Evolutionary conservation across 257 asterid species (phyloP).

Genomic region (Penstemon davidsonii): DNA sequence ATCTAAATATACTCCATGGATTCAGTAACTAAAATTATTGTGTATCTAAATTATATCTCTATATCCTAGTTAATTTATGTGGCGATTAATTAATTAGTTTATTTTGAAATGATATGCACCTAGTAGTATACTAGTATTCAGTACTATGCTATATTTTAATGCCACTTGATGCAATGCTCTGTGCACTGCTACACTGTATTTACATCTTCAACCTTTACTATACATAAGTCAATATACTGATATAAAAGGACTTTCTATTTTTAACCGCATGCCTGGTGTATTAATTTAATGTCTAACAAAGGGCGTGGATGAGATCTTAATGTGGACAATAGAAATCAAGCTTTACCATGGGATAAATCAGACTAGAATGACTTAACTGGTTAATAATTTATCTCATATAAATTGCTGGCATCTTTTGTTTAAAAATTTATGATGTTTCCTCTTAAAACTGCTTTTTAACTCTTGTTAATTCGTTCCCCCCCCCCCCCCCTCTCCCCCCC

Average conservation of each 20-base stretch:
- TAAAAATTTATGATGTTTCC: neutral
- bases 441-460: neutral
- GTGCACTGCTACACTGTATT: neutral
- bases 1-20: conserved; percentile 32
- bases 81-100: conserved; percentile 25
- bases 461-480: neutral
- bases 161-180: conserved; percentile 18
- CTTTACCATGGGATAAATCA: neutral
- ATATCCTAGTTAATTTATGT: conserved; percentile 26
- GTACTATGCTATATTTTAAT: conserved; percentile 22
- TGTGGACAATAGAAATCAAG: conserved; percentile 3
- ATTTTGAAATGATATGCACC: conserved; percentile 16
- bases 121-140: conserved; percentile 23
- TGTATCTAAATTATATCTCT: conserved; percentile 27
- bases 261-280: conserved; percentile 12
- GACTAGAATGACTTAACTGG: conserved; percentile 16
- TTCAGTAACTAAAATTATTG: conserved; percentile 28
- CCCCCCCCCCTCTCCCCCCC: neutral
- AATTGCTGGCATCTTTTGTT: neutral
- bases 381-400: neutral
- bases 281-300: neutral
- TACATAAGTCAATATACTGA: conserved; percentile 4
- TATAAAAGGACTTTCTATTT: conserved; percentile 25
- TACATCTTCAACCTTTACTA: neutral
- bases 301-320: conserved; percentile 1